Evolutionary conservation across 1,284 basidiomycete genomes (phyloP).

Genomic region (Singerocomus rubriflavus): DNA sequence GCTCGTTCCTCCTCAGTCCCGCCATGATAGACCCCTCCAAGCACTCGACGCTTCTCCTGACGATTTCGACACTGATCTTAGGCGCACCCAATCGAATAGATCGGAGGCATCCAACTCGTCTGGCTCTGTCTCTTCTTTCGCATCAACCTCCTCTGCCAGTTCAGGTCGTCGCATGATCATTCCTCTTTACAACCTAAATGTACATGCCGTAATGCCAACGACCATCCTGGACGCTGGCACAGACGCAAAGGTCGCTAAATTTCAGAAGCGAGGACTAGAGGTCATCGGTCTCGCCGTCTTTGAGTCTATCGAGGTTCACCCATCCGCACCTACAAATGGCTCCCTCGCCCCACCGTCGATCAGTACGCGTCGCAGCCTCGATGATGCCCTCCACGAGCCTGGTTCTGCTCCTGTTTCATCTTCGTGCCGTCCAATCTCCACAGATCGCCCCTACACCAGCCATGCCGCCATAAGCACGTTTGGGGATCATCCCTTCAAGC

Average conservation of each 20-base stretch:
- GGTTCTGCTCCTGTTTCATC: slow-evolving; percentile 7
- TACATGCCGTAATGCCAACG: slow-evolving; percentile 91
- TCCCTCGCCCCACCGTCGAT: slow-evolving; percentile 1
- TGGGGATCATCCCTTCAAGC: slow-evolving; percentile 3
- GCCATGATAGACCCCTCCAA: slow-evolving; percentile 35
- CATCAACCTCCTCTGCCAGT: slow-evolving; percentile 47
- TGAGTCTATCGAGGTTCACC: slow-evolving; percentile 83
- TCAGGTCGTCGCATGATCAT: slow-evolving; percentile 74
- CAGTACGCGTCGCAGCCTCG: slow-evolving; percentile 27
- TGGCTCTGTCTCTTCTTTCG: slow-evolving; percentile 52
- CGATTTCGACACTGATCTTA: slow-evolving; percentile 24
- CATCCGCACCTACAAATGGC: slow-evolving; percentile 8
- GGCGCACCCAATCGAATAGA: slow-evolving; percentile 40
- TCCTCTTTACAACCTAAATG: slow-evolving; percentile 91
- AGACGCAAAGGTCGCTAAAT: slow-evolving; percentile 91
- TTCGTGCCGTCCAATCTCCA: slow-evolving; percentile 11
- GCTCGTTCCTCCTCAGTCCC: slow-evolving; percentile 71
- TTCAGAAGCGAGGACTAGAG: slow-evolving; percentile 82
- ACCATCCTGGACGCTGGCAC: slow-evolving; percentile 91
- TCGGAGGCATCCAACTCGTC: slow-evolving; percentile 35
- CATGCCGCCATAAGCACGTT: background rate
- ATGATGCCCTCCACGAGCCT: slow-evolving; percentile 24
- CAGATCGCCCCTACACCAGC: slow-evolving; percentile 8
- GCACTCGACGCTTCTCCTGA: slow-evolving; percentile 36
- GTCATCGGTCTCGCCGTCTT: slow-evolving; percentile 73